Evolutionary conservation across 371 early-diverging fungal genomes (phyloP).

Genomic region (Lichtheimia ornata): DNA sequence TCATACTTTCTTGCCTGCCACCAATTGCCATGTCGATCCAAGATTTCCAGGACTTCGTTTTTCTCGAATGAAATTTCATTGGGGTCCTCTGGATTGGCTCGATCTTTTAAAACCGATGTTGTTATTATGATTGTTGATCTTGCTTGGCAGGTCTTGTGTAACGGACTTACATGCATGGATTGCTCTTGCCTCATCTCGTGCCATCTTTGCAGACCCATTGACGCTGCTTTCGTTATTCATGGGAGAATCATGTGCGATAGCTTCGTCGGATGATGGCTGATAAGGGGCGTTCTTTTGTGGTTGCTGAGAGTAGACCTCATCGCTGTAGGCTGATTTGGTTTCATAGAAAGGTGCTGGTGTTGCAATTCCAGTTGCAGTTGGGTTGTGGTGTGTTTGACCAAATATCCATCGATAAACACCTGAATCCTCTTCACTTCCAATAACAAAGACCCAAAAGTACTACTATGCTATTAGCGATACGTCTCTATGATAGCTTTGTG

Average conservation of each 20-base stretch:
- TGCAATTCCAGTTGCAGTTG: neutral
- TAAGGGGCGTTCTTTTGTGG: too few species aligned
- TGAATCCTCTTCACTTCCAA: conserved; percentile 72
- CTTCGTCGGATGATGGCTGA: too few species aligned
- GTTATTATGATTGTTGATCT: neutral
- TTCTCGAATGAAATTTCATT: conserved; percentile 87
- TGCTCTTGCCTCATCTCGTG: conserved; percentile 6
- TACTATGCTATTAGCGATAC: conserved; percentile 21
- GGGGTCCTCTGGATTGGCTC: conserved; percentile 87
- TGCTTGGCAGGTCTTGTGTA: neutral
- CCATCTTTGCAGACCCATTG: neutral
- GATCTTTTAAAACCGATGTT: conserved; percentile 34
- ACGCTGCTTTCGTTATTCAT: too few species aligned
- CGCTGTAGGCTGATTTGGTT: too few species aligned
- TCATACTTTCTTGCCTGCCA: conserved; percentile 89
- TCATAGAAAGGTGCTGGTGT: neutral
- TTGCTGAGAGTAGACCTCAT: too few species aligned
- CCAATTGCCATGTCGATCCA: conserved; percentile 93
- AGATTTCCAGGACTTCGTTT: conserved; percentile 81
- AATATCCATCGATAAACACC: conserved; percentile 32
- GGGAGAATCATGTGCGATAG: too few species aligned
- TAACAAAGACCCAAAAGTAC: conserved; percentile 70
- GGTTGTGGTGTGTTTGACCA: conserved; percentile 1
- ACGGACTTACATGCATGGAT: conserved; percentile 8
- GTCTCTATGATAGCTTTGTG: neutral